phyloP scores from a whole-genome alignment of 345 rosid species.

The Rubroshorea leprosula region DNA sequence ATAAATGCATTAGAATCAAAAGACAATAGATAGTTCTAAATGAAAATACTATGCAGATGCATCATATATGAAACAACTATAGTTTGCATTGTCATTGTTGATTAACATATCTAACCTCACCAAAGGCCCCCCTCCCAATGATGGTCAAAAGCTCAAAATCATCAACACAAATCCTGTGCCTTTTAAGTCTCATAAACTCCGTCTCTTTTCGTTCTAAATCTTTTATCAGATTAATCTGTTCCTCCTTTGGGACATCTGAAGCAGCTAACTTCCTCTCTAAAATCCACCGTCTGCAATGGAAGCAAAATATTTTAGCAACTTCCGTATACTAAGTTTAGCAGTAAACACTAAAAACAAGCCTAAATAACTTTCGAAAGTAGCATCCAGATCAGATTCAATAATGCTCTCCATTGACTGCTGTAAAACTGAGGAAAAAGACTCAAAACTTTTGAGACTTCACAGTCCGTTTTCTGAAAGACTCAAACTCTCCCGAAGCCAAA shows the following conservation, averaged over 20 bases:
- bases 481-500: constrained; percentile 1
- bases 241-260: constrained; percentile 86
- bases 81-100: constrained; percentile 3
- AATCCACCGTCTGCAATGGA: constrained; percentile 74
- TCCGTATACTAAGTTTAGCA: no score
- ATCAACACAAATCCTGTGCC: constrained; percentile 86
- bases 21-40: neutral
- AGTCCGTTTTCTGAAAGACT: constrained; percentile 1
- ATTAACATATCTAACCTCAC: constrained; percentile 60
- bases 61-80: constrained; percentile 11
- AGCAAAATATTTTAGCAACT: constrained; percentile 17
- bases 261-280: constrained; percentile 83
- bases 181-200: constrained; percentile 88
- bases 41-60: neutral
- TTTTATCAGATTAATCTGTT: constrained; percentile 78
- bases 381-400: constrained; percentile 1
- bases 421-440: constrained; percentile 3
- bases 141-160: constrained; percentile 91
- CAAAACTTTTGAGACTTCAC: neutral
- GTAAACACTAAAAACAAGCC: constrained; percentile 2
- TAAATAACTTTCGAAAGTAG: neutral
- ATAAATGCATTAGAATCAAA: constrained; percentile 8
- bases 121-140: constrained; percentile 91
- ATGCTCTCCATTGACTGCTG: neutral
- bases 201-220: constrained; percentile 96